Conservation (phyloP, 176 grass and related monocot genomes). For the Chrysopogon serrulatus region DNA sequence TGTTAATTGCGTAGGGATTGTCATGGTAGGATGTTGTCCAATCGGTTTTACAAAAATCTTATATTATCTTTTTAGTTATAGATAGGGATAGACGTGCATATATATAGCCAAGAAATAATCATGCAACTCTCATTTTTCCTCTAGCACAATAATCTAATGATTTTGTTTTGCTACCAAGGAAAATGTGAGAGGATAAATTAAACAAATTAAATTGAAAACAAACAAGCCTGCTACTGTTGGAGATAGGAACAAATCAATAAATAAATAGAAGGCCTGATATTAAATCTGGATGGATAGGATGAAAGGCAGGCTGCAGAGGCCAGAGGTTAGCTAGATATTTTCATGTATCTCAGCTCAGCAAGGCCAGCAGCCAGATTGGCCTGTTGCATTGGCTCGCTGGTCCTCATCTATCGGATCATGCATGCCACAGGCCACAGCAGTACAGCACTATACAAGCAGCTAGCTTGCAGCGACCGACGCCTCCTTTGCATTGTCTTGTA, state of each 20-base stretch:
- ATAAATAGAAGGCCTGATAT: background rate
- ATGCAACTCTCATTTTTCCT: too few species aligned
- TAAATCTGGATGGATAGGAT: background rate
- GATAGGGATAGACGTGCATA: too few species aligned
- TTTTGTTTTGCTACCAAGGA: background rate
- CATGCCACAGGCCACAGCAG: too few species aligned
- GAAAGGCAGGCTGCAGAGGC: background rate
- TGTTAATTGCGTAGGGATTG: too few species aligned
- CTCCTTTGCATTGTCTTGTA: background rate
- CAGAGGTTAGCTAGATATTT: background rate
- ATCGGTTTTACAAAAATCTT: too few species aligned
- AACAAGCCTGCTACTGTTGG: background rate
- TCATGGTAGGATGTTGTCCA: too few species aligned
- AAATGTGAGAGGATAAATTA: background rate
- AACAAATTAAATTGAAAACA: background rate
- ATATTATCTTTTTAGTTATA: too few species aligned
- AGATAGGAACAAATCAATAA: background rate
- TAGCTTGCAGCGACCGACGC: background rate
- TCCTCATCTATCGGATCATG: background rate
- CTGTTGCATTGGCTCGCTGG: background rate
- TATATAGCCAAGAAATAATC: too few species aligned
- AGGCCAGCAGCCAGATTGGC: too few species aligned
- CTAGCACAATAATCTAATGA: too few species aligned
- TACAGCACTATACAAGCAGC: background rate
- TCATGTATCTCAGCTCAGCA: background rate